Conservation (phyloP, 805 yeast species). For the Suhomyces canberraensis region DNA sequence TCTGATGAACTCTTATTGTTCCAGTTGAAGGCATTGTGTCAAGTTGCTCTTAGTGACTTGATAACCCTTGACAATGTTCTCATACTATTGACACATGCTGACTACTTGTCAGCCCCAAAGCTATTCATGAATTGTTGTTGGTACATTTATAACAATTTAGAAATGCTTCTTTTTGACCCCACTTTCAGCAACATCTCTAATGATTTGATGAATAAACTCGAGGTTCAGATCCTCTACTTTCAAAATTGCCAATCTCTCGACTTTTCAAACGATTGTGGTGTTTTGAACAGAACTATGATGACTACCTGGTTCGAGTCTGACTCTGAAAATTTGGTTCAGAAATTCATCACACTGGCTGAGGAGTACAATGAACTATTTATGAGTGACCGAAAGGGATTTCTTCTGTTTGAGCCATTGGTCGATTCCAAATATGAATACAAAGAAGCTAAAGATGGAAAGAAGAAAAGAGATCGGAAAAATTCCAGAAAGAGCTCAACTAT, state of each 20-base stretch:
- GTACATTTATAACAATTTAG: slow-evolving; percentile 66
- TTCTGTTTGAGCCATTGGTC: slow-evolving; percentile 33
- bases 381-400: slow-evolving; percentile 31
- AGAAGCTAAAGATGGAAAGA: slow-evolving; percentile 5
- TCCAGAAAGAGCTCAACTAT: slow-evolving; percentile 23
- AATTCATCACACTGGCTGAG: slow-evolving; percentile 19
- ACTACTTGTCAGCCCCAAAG: slow-evolving; percentile 47
- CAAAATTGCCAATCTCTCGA: slow-evolving; percentile 25
- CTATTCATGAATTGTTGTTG: slow-evolving; percentile 61
- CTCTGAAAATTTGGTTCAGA: slow-evolving; percentile 15
- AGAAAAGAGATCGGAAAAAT: slow-evolving; percentile 19
- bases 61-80: slow-evolving; percentile 60
- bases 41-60: slow-evolving; percentile 54
- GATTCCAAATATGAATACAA: slow-evolving; percentile 25
- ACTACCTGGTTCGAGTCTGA: slow-evolving; percentile 20
- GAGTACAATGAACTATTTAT: slow-evolving; percentile 31
- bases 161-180: slow-evolving; percentile 51
- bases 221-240: slow-evolving; percentile 24
- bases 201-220: slow-evolving; percentile 25
- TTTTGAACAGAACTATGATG: slow-evolving; percentile 8
- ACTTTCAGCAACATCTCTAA: slow-evolving; percentile 25
- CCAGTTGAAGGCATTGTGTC: slow-evolving; percentile 59
- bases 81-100: slow-evolving; percentile 52
- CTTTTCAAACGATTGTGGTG: slow-evolving; percentile 17
- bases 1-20: slow-evolving; percentile 62